Evolutionary conservation across 2,329 filamentous ascomycete genomes (phyloP).

Genomic region (Acephala macrosclerotiorum): DNA sequence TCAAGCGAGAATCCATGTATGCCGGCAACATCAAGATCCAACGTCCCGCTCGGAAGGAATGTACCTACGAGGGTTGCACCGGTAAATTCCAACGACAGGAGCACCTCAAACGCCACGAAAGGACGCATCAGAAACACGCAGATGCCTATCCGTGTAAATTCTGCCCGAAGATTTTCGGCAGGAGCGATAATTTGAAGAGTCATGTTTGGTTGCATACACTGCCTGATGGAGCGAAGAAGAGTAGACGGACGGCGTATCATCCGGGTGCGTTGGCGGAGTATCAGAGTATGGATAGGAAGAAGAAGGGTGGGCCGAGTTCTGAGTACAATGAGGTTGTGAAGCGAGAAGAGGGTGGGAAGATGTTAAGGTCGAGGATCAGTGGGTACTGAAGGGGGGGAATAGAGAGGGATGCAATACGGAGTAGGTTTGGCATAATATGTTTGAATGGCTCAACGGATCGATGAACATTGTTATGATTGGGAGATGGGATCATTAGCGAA

Average conservation of each 20-base stretch:
- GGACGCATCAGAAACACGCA: neutral
- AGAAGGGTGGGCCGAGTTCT: neutral
- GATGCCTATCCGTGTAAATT: conserved; percentile 2
- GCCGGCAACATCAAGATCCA: neutral
- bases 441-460: neutral
- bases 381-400: neutral
- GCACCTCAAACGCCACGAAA: conserved; percentile 12
- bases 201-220: conserved; percentile 10
- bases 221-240: neutral
- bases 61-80: conserved; percentile 7
- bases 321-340: neutral
- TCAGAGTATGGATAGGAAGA: conserved; percentile 9
- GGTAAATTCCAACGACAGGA: conserved; percentile 13
- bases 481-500: neutral
- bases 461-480: conserved; percentile 9
- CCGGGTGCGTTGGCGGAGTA: conserved; percentile 3
- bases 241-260: neutral
- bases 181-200: conserved; percentile 15
- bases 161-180: conserved; percentile 10
- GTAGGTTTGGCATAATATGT: neutral
- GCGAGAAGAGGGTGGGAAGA: neutral
- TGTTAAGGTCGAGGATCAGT: neutral
- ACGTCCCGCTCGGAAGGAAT: neutral
- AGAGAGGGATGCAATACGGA: neutral
- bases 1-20: conserved; percentile 4